A percentile compares a stretch with the other conserved stretches of the same genome.
These are phyloP conservation scores for Trichoderma brevicompactum DNA, from an alignment of 2,329 filamentous ascomycete genomes.

Conservation along the genomic window DNA sequence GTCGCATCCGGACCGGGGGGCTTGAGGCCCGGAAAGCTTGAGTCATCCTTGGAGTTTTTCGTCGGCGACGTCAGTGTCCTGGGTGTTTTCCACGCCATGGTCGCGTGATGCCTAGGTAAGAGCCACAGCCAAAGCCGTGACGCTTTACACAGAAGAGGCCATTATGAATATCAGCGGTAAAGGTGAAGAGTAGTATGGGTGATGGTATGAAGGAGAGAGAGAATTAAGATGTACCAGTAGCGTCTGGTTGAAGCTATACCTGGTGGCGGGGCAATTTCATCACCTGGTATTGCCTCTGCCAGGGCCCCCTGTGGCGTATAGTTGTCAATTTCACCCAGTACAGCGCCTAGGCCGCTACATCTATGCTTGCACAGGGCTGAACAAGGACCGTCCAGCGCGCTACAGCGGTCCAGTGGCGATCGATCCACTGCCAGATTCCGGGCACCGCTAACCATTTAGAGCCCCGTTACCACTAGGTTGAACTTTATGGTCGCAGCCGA, in stretches of 20 bases:
- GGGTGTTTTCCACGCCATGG: constrained; percentile 59
- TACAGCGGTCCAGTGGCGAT: constrained; percentile 18
- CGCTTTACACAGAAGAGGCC: constrained; percentile 53
- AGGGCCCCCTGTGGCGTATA: neutral
- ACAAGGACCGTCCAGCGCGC: constrained; percentile 12
- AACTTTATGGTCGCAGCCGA: neutral
- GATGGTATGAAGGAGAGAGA: constrained; percentile 21
- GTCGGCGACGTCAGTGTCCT: constrained; percentile 54
- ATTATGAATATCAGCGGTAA: constrained; percentile 39
- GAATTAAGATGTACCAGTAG: constrained; percentile 20
- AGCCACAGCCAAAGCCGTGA: constrained; percentile 60
- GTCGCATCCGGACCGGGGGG: constrained; percentile 47
- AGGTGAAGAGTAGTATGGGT: neutral
- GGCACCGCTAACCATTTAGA: neutral
- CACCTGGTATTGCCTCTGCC: constrained; percentile 1
- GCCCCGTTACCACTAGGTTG: neutral
- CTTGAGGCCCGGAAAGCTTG: constrained; percentile 58
- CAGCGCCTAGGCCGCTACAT: constrained; percentile 10
- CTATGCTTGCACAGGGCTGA: constrained; percentile 28
- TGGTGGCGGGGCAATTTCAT: constrained; percentile 25
- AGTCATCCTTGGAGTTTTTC: constrained; percentile 50
- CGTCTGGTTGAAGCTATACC: constrained; percentile 29
- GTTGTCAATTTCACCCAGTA: neutral
- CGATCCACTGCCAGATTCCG: constrained; percentile 12
- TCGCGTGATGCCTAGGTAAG: constrained; percentile 43